These are phyloP conservation scores for Leishmania tropica DNA, from an alignment of 208 protist genomes.

Conservation along the genomic window DNA sequence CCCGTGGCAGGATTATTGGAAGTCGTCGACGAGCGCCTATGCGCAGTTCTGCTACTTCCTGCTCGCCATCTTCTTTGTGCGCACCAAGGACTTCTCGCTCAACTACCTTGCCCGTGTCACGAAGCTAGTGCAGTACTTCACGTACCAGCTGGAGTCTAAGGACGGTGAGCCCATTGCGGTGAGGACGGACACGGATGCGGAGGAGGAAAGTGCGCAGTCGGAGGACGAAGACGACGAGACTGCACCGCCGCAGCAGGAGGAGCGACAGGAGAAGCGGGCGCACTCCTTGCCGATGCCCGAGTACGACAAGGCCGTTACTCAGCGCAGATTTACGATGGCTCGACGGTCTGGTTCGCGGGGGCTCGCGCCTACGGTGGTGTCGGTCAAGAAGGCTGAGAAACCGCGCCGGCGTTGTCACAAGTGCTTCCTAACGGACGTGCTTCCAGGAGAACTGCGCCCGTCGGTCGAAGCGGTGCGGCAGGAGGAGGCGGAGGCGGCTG, in stretches of 20 bases:
- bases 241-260: not conserved
- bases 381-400: not conserved
- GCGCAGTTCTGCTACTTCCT: slow-evolving; percentile 45
- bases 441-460: slow-evolving; percentile 28
- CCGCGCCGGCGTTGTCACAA: slow-evolving; percentile 21
- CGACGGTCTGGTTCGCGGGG: not conserved
- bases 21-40: slow-evolving; percentile 35
- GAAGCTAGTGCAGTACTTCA: slow-evolving; percentile 48
- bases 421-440: slow-evolving; percentile 29
- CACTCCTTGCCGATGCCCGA: slow-evolving; percentile 17
- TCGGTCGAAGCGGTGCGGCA: not conserved
- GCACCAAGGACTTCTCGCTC: slow-evolving; percentile 38
- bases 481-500: slow-evolving; percentile 5
- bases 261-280: not conserved
- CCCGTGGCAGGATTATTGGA: slow-evolving; percentile 25
- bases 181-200: slow-evolving; percentile 9
- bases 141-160: slow-evolving; percentile 24
- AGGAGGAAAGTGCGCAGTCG: not conserved
- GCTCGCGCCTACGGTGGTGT: not conserved
- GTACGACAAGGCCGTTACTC: slow-evolving; percentile 12
- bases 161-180: slow-evolving; percentile 27
- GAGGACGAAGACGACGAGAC: slow-evolving; percentile 1
- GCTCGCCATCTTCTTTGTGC: slow-evolving; percentile 44
- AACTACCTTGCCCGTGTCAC: slow-evolving; percentile 53
- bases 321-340: not conserved